Conservation (phyloP, 2,329 filamentous ascomycete genomes). For the Neonectria neomacrospora region DNA sequence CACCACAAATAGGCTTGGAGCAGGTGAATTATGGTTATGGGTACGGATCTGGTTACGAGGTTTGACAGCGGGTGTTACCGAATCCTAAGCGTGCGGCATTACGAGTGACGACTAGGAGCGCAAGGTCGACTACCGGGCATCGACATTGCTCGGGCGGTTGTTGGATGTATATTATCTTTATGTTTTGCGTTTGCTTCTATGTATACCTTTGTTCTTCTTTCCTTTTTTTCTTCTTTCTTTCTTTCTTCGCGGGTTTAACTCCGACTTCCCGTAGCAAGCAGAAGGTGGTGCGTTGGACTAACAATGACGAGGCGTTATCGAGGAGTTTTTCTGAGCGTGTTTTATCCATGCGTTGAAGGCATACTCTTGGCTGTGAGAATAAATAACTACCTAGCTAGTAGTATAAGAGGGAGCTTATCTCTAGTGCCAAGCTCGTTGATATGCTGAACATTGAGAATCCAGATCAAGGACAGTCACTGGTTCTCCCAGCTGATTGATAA, state of each 20-base stretch:
- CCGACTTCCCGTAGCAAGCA: background rate
- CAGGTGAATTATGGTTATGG: conserved; percentile 6
- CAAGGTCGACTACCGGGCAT: background rate
- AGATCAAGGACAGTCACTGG: background rate
- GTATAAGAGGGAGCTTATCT: background rate
- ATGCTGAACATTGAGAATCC: background rate
- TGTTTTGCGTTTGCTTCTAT: background rate
- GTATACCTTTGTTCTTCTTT: background rate
- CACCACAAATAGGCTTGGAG: background rate
- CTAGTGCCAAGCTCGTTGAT: background rate
- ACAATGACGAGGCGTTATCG: background rate
- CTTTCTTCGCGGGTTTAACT: background rate
- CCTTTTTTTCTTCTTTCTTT: background rate
- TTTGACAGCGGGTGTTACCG: conserved; percentile 5
- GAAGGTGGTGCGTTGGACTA: too few relatives aligned
- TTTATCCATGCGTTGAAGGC: background rate
- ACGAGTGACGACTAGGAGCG: conserved; percentile 15
- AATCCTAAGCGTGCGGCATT: conserved; percentile 14
- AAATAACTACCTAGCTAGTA: too few relatives aligned
- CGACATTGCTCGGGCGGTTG: conserved; percentile 10
- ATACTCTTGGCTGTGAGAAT: background rate
- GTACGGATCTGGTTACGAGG: conserved; percentile 3
- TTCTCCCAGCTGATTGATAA: background rate
- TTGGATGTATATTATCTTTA: conserved; percentile 4
- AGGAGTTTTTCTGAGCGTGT: background rate